A percentile compares a stretch with the other conserved stretches of the same genome.
phyloP scores from a whole-genome alignment of 768 basidiomycete species.

The Russula griseocarnosa region DNA sequence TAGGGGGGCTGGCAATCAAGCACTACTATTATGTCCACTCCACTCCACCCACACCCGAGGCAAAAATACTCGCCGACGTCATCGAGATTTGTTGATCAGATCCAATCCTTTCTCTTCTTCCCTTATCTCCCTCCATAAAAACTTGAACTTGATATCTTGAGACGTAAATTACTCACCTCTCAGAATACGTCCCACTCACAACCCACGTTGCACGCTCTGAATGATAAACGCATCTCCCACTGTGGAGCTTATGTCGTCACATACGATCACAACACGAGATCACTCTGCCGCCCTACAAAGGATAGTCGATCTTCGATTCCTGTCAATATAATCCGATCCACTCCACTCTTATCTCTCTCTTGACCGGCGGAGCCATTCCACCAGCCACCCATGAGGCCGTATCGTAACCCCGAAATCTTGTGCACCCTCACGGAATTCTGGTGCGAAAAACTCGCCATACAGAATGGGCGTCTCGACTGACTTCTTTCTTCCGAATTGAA shows the following conservation, averaged over 20 bases:
- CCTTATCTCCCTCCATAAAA: neutral
- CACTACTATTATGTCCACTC: neutral
- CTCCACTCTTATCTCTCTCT: neutral
- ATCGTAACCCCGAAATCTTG: neutral
- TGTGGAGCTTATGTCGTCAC: conserved; percentile 18
- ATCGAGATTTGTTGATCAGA: conserved; percentile 1
- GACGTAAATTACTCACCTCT: conserved; percentile 2
- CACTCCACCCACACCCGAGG: neutral
- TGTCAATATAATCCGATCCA: neutral
- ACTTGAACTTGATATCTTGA: neutral
- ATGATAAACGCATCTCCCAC: neutral
- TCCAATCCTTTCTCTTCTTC: neutral
- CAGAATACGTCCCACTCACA: neutral
- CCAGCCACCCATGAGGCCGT: too few species aligned
- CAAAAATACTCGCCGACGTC: neutral
- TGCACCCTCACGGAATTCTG: neutral
- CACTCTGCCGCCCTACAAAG: neutral
- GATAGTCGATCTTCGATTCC: neutral
- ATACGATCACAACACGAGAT: conserved; percentile 5
- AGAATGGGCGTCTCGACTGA: neutral
- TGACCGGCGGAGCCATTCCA: too few species aligned
- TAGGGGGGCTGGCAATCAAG: conserved; percentile 11
- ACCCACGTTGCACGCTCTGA: neutral
- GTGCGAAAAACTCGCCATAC: neutral
- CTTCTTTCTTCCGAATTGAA: conserved; percentile 2